These are phyloP conservation scores for Vishniacozyma victoriae DNA, from an alignment of 768 basidiomycete species.

Conservation along the genomic window DNA sequence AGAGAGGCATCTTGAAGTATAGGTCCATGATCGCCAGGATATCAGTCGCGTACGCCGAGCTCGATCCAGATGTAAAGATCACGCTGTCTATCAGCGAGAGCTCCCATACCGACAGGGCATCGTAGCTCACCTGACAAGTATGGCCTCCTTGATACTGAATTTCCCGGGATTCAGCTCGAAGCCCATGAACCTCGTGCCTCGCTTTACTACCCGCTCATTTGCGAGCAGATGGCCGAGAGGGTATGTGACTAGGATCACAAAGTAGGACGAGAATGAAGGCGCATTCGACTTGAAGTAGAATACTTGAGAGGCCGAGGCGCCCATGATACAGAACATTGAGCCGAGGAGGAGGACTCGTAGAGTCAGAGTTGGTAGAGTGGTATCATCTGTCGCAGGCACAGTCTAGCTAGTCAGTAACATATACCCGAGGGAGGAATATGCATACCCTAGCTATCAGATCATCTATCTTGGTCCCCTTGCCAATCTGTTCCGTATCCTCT, in stretches of 20 bases:
- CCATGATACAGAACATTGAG: slow-evolving; percentile 40
- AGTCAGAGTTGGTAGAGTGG: slow-evolving; percentile 42
- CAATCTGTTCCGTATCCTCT: slow-evolving; percentile 23
- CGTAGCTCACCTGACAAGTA: slow-evolving; percentile 38
- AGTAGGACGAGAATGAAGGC: slow-evolving; percentile 42
- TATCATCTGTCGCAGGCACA: slow-evolving; percentile 46
- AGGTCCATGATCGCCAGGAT: slow-evolving; percentile 47
- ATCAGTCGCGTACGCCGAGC: slow-evolving; percentile 47
- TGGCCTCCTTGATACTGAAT: slow-evolving; percentile 46
- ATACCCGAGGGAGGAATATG: neutral
- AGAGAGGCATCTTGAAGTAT: slow-evolving; percentile 43
- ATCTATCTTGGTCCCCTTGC: slow-evolving; percentile 37
- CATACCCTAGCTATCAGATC: slow-evolving; percentile 39
- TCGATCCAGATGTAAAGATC: slow-evolving; percentile 37
- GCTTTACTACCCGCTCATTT: slow-evolving; percentile 15
- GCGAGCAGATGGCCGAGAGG: slow-evolving; percentile 45
- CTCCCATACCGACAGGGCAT: neutral
- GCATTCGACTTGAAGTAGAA: slow-evolving; percentile 48
- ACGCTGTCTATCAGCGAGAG: slow-evolving; percentile 18
- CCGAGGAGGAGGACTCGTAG: slow-evolving; percentile 44
- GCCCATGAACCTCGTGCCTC: slow-evolving; percentile 19
- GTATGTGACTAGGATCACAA: slow-evolving; percentile 45
- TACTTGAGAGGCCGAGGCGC: slow-evolving; percentile 43
- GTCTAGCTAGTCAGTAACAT: slow-evolving; percentile 17
- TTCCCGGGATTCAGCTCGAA: slow-evolving; percentile 42